Conservation (phyloP, 2,329 filamentous ascomycete species). For the Ophiostoma novo-ulmi region DNA sequence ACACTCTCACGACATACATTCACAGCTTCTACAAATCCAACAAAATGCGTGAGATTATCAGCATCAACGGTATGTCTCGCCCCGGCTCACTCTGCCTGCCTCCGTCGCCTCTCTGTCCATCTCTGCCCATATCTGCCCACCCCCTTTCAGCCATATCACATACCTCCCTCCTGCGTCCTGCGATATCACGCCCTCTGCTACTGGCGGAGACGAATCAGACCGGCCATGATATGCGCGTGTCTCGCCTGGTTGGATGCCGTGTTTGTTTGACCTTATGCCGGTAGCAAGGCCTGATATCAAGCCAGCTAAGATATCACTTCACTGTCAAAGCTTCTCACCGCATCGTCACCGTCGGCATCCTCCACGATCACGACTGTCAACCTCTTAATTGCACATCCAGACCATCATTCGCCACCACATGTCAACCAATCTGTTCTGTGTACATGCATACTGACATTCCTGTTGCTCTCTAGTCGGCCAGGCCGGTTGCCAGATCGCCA, state of each 20-base stretch:
- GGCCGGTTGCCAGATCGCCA: constrained; percentile 99
- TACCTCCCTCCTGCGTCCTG: background rate
- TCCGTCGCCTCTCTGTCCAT: constrained; percentile 30
- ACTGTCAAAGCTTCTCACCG: background rate
- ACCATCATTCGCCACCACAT: background rate
- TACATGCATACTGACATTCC: constrained; percentile 43
- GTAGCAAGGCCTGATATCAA: background rate
- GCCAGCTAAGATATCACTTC: background rate
- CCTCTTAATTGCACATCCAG: constrained; percentile 1
- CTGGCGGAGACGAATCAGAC: background rate
- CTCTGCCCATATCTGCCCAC: background rate
- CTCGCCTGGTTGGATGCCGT: background rate
- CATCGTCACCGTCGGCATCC: background rate
- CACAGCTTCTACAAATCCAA: constrained; percentile 29
- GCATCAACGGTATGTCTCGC: constrained; percentile 78
- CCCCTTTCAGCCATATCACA: background rate
- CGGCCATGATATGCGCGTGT: constrained; percentile 11
- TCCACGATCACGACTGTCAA: background rate
- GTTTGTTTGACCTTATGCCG: background rate
- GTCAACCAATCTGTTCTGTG: background rate
- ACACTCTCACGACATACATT: constrained; percentile 16
- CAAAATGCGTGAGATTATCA: constrained; percentile 99
- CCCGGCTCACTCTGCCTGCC: background rate
- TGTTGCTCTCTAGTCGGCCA: constrained; percentile 75
- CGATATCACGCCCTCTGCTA: background rate